These are phyloP conservation scores for Buxus sempervirens DNA, from an alignment of 164 flowering plant genomes.

Conservation along the genomic window DNA sequence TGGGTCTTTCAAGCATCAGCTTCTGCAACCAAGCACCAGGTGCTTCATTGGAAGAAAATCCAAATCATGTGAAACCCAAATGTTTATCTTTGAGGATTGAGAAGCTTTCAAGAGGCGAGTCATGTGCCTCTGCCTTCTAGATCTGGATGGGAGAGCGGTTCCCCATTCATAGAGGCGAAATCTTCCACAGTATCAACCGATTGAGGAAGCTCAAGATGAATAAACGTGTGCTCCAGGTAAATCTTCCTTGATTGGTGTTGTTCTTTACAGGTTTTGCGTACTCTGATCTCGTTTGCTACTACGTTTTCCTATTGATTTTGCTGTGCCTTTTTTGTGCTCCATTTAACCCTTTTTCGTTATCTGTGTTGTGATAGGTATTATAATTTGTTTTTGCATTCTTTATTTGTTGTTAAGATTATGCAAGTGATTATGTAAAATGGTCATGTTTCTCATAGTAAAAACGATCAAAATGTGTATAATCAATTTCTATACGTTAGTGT, in stretches of 20 bases:
- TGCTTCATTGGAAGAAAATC: not conserved
- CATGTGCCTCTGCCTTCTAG: conserved; percentile 65
- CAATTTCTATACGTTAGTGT: too few relatives aligned
- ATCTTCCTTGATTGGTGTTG: not conserved
- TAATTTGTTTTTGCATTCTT: too few relatives aligned
- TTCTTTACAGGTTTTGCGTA: not conserved
- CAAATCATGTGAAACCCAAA: conserved; percentile 19
- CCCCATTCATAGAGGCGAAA: conserved; percentile 69
- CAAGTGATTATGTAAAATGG: too few relatives aligned
- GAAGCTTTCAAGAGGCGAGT: conserved; percentile 47
- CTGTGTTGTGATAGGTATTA: not conserved
- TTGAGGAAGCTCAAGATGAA: conserved; percentile 66
- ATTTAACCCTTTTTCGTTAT: too few relatives aligned
- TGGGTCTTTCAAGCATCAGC: not conserved
- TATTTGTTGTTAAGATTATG: too few relatives aligned
- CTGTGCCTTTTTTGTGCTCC: too few relatives aligned
- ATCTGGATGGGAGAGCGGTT: conserved; percentile 91
- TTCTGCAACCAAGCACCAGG: conserved; percentile 20
- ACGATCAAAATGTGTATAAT: too few relatives aligned
- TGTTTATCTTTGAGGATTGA: conserved; percentile 65
- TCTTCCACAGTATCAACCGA: conserved; percentile 73
- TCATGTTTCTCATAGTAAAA: too few relatives aligned
- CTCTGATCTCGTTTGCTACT: not conserved
- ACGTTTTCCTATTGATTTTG: not conserved
- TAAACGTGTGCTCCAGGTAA: conserved; percentile 84